These are phyloP conservation scores for Backusella macrospora DNA, from an alignment of 192 early-diverging fungal species.

Conservation along the genomic window DNA sequence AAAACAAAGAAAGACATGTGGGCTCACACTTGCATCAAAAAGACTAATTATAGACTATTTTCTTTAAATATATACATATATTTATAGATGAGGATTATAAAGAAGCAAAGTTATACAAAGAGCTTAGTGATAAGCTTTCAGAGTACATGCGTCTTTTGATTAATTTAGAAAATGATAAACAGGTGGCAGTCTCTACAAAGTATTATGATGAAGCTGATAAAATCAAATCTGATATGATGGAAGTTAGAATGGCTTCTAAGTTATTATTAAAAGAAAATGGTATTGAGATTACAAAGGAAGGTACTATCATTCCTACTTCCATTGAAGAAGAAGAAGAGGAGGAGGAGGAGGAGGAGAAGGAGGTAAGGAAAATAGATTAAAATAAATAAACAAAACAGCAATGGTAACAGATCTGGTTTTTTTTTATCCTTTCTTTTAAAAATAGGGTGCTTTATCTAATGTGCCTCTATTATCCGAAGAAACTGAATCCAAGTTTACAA, in stretches of 20 bases:
- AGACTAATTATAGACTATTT: neutral
- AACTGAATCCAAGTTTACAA: neutral
- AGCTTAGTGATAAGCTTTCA: slow-evolving; percentile 6
- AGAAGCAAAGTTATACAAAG: slow-evolving; percentile 63
- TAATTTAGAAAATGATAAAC: slow-evolving; percentile 54
- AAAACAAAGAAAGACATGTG: slow-evolving; percentile 6
- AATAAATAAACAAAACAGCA: neutral
- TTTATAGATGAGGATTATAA: slow-evolving; percentile 61
- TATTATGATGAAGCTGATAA: slow-evolving; percentile 75
- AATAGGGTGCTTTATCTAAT: slow-evolving; percentile 11
- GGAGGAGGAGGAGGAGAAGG: neutral
- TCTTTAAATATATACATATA: neutral
- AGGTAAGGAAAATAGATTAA: neutral
- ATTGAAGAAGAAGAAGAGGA: neutral
- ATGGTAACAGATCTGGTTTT: neutral
- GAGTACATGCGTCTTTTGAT: neutral
- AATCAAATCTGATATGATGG: slow-evolving; percentile 45
- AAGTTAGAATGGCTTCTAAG: neutral
- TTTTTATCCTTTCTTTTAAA: slow-evolving; percentile 1
- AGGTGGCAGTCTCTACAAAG: slow-evolving; percentile 58
- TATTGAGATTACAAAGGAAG: slow-evolving; percentile 23
- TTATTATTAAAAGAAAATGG: slow-evolving; percentile 1
- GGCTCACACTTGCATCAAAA: slow-evolving; percentile 1
- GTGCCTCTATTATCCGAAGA: neutral
- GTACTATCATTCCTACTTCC: neutral